Percentiles rank a stretch among this genome's conserved stretches.
These are phyloP conservation scores for Aspergillus sp. DNA, from an alignment of 2,329 filamentous ascomycete genomes.

Conservation along the genomic window DNA sequence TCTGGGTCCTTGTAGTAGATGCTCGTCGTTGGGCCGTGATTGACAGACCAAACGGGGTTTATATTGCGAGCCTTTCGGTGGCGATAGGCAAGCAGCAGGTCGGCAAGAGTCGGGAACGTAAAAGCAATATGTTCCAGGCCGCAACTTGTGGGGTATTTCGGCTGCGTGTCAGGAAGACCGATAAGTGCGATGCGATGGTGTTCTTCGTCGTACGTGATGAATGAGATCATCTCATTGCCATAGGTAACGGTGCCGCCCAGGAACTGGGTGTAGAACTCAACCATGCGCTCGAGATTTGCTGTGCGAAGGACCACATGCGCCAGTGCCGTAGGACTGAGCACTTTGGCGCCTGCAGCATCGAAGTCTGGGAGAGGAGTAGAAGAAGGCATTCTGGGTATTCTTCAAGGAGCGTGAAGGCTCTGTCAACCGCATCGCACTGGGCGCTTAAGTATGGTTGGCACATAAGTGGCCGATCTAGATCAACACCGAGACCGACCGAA, in stretches of 20 bases:
- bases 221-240: conserved; percentile 21
- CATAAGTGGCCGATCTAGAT: too few relatives aligned
- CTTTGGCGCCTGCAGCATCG: not conserved
- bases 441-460: too few relatives aligned
- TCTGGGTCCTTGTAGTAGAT: conserved; percentile 54
- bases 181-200: conserved; percentile 46
- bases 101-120: conserved; percentile 34
- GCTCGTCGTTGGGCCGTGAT: conserved; percentile 48
- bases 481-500: too few relatives aligned
- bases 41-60: conserved; percentile 44
- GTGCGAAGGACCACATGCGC: not conserved
- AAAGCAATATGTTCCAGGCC: conserved; percentile 46
- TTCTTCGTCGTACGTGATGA: conserved; percentile 49
- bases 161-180: conserved; percentile 20
- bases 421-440: not conserved
- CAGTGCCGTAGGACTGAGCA: conserved; percentile 11
- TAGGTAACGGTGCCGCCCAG: not conserved
- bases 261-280: not conserved
- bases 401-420: too few relatives aligned
- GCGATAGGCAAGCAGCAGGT: conserved; percentile 39
- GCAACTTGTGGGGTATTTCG: conserved; percentile 17
- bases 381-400: not conserved
- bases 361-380: not conserved
- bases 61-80: conserved; percentile 39
- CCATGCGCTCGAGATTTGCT: not conserved